These are phyloP conservation scores for Cercospora sp. DNA, from an alignment of 2,329 filamentous ascomycete genomes.

Conservation along the genomic window DNA sequence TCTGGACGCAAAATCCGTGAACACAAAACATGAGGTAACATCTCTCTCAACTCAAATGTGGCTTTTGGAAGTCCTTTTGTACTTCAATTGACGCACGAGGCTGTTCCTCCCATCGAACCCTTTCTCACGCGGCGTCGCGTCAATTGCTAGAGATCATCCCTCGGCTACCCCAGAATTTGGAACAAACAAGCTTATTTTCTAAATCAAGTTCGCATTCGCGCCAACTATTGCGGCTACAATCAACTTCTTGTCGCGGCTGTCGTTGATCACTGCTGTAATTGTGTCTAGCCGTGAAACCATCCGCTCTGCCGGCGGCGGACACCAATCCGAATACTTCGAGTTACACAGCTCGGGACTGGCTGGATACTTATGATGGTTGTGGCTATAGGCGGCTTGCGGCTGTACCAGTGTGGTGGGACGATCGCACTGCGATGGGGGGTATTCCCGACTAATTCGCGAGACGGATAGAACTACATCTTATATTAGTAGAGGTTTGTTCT, in stretches of 20 bases:
- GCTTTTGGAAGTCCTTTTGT: background rate
- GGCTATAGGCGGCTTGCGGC: background rate
- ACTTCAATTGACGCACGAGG: background rate
- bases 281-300: background rate
- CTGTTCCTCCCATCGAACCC: background rate
- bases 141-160: background rate
- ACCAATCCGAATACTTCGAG: background rate
- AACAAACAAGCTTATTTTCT: background rate
- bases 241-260: background rate
- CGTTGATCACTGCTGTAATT: background rate
- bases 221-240: background rate
- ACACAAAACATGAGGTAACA: background rate
- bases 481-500: background rate
- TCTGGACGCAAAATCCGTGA: background rate
- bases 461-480: background rate
- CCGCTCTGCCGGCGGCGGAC: background rate
- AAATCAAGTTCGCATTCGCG: background rate
- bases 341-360: background rate
- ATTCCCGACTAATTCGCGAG: background rate
- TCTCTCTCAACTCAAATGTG: background rate
- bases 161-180: background rate
- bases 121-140: background rate
- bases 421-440: background rate
- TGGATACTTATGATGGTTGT: background rate
- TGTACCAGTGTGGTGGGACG: background rate